Evolutionary conservation across 2,329 filamentous ascomycete species (phyloP), one percentile per base, ranked within the genome.

Genomic region (Bipolaris cookei): DNA sequence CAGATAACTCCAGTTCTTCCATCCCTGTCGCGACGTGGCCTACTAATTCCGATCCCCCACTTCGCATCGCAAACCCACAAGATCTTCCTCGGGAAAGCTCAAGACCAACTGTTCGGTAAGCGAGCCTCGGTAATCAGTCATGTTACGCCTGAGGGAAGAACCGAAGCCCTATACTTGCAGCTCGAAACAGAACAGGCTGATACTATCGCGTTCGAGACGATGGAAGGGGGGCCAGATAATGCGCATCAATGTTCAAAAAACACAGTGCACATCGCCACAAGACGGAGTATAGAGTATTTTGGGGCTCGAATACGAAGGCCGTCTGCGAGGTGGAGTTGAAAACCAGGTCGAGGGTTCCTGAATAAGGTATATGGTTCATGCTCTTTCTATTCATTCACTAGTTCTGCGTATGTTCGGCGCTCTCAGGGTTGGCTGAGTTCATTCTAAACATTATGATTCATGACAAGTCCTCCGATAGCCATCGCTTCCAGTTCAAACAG

Each of bases 311-410:
- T 50, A 61, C 59, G 16, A 56, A 44, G 2, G 56, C 62, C 51
- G 32, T 56, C 11, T 68, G 62, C 58, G 13, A 57, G 18, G 37
- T 69, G 6, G 58, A 59, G 13, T 38, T 69, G 28, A 59, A 65
- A 21, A 32, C 32, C 1, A 38, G 49, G 2, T 54, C 59, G 23
- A 55, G 18, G 6, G 32, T 49, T 6, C 65, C 60, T 2, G 53
- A 62, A 18, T 71, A 65, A 37, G 21, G 67, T 65, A 18, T 30
- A 4, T 30, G 28, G 6, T 18, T 16, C 3, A 18, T 18, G n/a
- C 34, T 16, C 14, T 37, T 37, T 16, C n/a, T 37, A 16, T 37
- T 16, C 6, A 14, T 18, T 8, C 14, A 8, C 13, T 7, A 16
- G 14, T 11, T 13, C 11, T 16, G 20, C 1, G 3, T 23, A 44